Percentiles rank a stretch among this genome's conserved stretches.
Evolutionary conservation across 2,329 filamentous ascomycete species (phyloP).

Genomic region (Fusarium torreyae): DNA sequence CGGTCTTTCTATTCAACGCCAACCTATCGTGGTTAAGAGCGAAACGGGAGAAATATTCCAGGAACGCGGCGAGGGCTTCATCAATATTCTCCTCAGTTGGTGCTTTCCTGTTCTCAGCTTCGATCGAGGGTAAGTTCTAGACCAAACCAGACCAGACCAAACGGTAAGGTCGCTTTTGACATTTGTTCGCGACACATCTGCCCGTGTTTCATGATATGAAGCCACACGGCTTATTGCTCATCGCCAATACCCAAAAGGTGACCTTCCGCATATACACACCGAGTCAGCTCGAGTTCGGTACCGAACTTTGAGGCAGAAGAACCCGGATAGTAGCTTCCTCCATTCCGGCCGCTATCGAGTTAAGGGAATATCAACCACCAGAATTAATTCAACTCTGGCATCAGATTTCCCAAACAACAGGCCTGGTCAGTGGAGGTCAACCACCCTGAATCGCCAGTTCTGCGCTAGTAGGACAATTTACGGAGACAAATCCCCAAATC

Average conservation of each 20-base stretch:
- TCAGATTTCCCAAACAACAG: slow-evolving; percentile 23
- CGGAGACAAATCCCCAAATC: slow-evolving; percentile 28
- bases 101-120: slow-evolving; percentile 37
- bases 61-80: slow-evolving; percentile 28
- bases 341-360: slow-evolving; percentile 35
- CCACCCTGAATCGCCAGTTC: slow-evolving; percentile 32
- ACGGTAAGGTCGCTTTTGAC: slow-evolving; percentile 15
- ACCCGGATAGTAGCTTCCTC: slow-evolving; percentile 8
- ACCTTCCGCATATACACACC: neutral
- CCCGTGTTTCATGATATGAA: slow-evolving; percentile 34
- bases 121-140: slow-evolving; percentile 31
- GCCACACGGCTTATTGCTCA: slow-evolving; percentile 9
- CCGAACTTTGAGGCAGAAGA: slow-evolving; percentile 7
- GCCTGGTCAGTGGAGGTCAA: slow-evolving; percentile 26
- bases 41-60: slow-evolving; percentile 23
- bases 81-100: slow-evolving; percentile 31
- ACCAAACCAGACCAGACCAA: slow-evolving; percentile 8
- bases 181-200: slow-evolving; percentile 17
- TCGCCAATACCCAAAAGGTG: slow-evolving; percentile 1
- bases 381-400: slow-evolving; percentile 16
- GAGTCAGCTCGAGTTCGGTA: slow-evolving; percentile 23
- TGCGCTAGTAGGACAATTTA: slow-evolving; percentile 33
- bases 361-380: slow-evolving; percentile 25
- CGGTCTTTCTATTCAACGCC: slow-evolving; percentile 1
- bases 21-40: slow-evolving; percentile 21